Base-by-base conservation (phyloP, 2,329 filamentous ascomycete genomes). In the Aspergillaceae sp. region DNA sequence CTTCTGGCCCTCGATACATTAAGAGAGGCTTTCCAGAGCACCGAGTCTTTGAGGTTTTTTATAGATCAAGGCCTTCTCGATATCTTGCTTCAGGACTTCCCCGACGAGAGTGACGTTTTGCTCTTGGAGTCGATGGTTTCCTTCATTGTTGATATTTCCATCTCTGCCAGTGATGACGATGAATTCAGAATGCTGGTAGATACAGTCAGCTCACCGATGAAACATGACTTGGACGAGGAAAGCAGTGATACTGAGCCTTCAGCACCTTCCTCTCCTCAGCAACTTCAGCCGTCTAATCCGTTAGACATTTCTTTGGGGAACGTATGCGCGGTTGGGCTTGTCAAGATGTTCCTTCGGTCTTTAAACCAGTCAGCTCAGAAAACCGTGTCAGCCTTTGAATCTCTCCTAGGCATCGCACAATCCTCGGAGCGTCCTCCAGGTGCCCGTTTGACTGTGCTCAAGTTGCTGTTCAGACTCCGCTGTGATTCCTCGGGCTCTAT, bases 401-500 rank as follows among this genome's bases (percentile, higher is more conserved):
- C 78, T 6, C 67, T 91, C 4, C 68, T 90, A 37, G 73, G 74
- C 44, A 80, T 89, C 53, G 80, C 77, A 4, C 76, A 75, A 52
- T 77, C 77, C 10, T 74, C 72, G 29, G 70, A 74, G 30, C 80
- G 77, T 50, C 83, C 85, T 48, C 71, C 76, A 5, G 82, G 87
- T 64, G 82, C 85, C 43, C 82, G 86, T 5, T 70, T 92, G 28
- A 83, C 82, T 8, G 82, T 84, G 2, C 79, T 90, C 73, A 88
- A 87, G 57, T 68, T 91, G 38, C 71, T 96, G 2, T 91, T 94
- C 61, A 81, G 90, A 38, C 71, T 96, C 29, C 80, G 90, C 48
- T 87, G 88, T 26, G 88, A 95, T 65, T 87, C 85, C 62, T 80
- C 84, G 7, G 80, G 90, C 53, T 78, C 83, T 40, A 77, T 96